Conservation (phyloP, 1,284 basidiomycete species). For the Sphaerobolus stellatus region DNA sequence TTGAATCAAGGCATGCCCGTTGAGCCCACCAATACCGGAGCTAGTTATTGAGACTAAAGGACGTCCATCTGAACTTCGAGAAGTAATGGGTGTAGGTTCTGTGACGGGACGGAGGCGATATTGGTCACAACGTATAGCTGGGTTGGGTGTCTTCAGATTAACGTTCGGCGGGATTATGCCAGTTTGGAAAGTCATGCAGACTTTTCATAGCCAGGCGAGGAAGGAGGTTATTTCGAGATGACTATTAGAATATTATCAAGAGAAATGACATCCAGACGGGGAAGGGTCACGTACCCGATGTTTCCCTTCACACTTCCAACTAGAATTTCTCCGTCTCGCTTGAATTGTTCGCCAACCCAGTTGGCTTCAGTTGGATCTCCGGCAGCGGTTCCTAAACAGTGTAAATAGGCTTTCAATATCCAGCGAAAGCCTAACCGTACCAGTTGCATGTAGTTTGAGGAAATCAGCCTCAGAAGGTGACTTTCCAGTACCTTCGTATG, state of each 20-base stretch:
- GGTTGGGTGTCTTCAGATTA: constrained; percentile 37
- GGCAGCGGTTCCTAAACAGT: constrained; percentile 34
- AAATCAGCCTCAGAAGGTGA: constrained; percentile 42
- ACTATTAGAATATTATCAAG: constrained; percentile 21
- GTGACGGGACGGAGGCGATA: constrained; percentile 26
- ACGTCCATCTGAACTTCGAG: constrained; percentile 13
- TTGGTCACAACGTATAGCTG: constrained; percentile 38
- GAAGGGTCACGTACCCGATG: neutral
- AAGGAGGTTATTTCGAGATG: constrained; percentile 44
- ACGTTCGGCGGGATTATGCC: constrained; percentile 40
- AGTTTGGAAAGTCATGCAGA: constrained; percentile 36
- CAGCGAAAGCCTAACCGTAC: constrained; percentile 19
- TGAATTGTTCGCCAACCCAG: constrained; percentile 40
- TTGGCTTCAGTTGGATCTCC: constrained; percentile 53
- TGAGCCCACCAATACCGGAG: constrained; percentile 45
- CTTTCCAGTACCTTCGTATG: constrained; percentile 28
- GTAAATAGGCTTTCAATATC: neutral
- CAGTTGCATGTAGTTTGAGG: constrained; percentile 50
- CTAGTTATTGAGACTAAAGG: constrained; percentile 40
- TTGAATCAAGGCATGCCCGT: constrained; percentile 41
- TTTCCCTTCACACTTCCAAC: constrained; percentile 49
- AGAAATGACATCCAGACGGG: neutral
- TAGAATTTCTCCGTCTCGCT: constrained; percentile 30
- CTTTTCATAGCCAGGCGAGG: constrained; percentile 41
- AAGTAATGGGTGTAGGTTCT: constrained; percentile 21